Percentiles rank a stretch among this genome's conserved stretches.
These are phyloP conservation scores for Wickerhamiella azymoides DNA, from an alignment of 805 yeast genomes.

Conservation along the genomic window DNA sequence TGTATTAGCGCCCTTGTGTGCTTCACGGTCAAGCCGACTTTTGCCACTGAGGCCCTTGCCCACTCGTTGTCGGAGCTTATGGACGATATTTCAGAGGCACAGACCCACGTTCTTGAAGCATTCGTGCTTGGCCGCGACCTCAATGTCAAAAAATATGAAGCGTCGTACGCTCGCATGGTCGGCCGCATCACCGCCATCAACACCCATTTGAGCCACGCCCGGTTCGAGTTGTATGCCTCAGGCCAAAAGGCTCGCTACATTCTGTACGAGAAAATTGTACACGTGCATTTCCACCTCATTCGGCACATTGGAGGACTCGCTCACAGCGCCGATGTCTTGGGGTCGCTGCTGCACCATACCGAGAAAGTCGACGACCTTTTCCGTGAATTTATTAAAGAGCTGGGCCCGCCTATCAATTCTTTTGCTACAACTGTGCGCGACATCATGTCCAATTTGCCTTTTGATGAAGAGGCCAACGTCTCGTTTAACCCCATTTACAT, in stretches of 20 bases:
- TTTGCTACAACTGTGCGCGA: constrained; percentile 49
- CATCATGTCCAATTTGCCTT: constrained; percentile 42
- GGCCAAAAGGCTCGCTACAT: constrained; percentile 46
- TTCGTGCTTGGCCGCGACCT: constrained; percentile 37
- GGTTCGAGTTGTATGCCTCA: constrained; percentile 39
- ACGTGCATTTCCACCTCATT: constrained; percentile 37
- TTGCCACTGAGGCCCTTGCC: constrained; percentile 38
- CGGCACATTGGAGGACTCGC: constrained; percentile 53
- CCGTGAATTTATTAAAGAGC: constrained; percentile 47
- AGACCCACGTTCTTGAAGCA: constrained; percentile 34
- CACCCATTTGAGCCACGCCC: constrained; percentile 40
- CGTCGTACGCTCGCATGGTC: constrained; percentile 24
- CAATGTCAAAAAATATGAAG: constrained; percentile 24
- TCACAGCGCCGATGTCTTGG: constrained; percentile 55
- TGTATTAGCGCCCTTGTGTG: constrained; percentile 45
- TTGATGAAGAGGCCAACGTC: constrained; percentile 28
- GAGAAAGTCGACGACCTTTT: constrained; percentile 33
- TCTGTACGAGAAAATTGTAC: constrained; percentile 24
- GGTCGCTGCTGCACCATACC: constrained; percentile 34
- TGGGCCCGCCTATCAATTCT: constrained; percentile 62
- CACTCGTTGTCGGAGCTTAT: constrained; percentile 37
- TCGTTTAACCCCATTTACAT: constrained; percentile 31
- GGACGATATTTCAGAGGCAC: constrained; percentile 36
- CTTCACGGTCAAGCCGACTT: constrained; percentile 48
- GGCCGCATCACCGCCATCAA: constrained; percentile 30